Base-by-base conservation (phyloP, 257 asterid genomes). In the Nicotiana attenuata region DNA sequence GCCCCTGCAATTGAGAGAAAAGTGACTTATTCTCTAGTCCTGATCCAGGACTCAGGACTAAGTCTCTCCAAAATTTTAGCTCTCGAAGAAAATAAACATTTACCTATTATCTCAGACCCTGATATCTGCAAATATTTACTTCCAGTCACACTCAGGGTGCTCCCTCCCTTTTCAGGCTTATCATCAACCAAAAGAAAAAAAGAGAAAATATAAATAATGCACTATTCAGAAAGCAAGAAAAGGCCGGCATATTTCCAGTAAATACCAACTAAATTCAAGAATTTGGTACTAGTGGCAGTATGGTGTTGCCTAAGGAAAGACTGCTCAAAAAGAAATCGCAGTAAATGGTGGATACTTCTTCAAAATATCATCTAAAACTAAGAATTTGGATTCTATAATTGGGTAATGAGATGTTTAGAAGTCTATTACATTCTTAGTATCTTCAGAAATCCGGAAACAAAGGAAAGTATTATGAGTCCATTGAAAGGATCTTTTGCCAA, bases 51-150 rank as follows among this genome's bases (percentile, higher is more conserved):
- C 26, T 26, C 52, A 47, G 60, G 26, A 59, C 26, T 26, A 45
- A 41, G 52, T 19, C 13, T 50, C 73, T 80, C 14, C 59, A 47
- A 19, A 15, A 63, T 61, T 28, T 10, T 26, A 47, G 41, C 63
- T 80, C 10, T 56, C 2, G 64, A 31, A 45, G 41, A 45, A 45
- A 22, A 65, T 65, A 77, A 28, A 33, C 24, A 41, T 24, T 47
- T 87, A 90, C 96, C 92, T 85, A 87, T 65, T 24, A 59, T 60
- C 75, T 76, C 90, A 75, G 89, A 55, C 82, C 76, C 82, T 55
- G 82, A 79, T 82, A 83, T 56, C 82, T 80, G 86, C 76, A 57
- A 75, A 64, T 81, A 88, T 77, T 87, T 85, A 66, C 65, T n/a
- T 77, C 80, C 84, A 77, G 71, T 81, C 64, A 64, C 79, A 52